These are phyloP conservation scores for Aspergillus flavus DNA, from an alignment of 2,329 filamentous ascomycete genomes.

Conservation along the genomic window DNA sequence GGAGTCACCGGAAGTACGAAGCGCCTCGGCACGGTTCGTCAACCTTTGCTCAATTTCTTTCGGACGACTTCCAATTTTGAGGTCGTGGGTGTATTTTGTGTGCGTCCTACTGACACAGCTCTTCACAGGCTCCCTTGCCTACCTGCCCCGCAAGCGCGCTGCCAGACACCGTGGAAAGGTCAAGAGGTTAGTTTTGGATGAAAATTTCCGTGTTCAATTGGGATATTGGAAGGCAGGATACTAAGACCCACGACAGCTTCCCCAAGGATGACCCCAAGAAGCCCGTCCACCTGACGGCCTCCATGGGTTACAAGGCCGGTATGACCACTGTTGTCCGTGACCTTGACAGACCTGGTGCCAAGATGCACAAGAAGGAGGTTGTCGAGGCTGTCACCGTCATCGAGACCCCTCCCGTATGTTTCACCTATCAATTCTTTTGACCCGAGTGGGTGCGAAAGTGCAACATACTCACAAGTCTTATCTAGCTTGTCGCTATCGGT, in stretches of 20 bases:
- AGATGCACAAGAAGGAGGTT: constrained; percentile 99
- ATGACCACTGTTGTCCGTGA: constrained; percentile 99
- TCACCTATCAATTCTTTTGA: neutral
- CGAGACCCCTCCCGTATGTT: constrained; percentile 91
- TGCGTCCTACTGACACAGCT: constrained; percentile 35
- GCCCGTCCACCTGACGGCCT: constrained; percentile 95
- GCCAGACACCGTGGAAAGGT: constrained; percentile 95
- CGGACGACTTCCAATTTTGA: constrained; percentile 42
- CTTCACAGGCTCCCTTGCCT: constrained; percentile 70
- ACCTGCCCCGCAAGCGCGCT: constrained; percentile 87
- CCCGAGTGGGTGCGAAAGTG: neutral
- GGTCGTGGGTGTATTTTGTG: constrained; percentile 30
- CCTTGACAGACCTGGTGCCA: constrained; percentile 97
- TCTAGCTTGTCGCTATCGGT: constrained; percentile 98
- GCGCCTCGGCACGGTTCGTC: constrained; percentile 94
- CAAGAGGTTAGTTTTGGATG: constrained; percentile 75
- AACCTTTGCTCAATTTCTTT: constrained; percentile 52
- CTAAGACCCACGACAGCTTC: constrained; percentile 66
- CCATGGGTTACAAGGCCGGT: constrained; percentile 99
- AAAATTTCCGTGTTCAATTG: constrained; percentile 15
- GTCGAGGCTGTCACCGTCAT: constrained; percentile 86
- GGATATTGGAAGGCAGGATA: constrained; percentile 22
- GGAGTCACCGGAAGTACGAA: constrained; percentile 71
- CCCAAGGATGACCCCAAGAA: constrained; percentile 99
- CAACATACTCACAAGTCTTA: constrained; percentile 17